Evolutionary conservation across 2,329 filamentous ascomycete genomes (phyloP), one percentile per base, ranked within the genome.

Genomic region (Lasiodiplodia sp.): DNA sequence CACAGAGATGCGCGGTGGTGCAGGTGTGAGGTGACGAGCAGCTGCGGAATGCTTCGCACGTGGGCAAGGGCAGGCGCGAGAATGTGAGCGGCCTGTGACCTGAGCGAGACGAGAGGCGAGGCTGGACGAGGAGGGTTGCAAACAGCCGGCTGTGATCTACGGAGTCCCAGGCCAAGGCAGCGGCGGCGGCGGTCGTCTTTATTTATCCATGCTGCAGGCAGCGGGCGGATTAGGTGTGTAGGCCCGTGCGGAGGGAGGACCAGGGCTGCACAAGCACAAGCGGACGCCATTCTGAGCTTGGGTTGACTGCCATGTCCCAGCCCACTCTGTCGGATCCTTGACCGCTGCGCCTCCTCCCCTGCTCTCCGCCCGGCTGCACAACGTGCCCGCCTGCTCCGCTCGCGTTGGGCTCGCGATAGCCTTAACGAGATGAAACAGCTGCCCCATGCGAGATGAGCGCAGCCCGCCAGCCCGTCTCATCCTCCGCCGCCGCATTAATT

Each of bases 351-450:
- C 58, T 34, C 63, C 28, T 28, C 44, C 58, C 60, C 60, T 66
- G 63, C 51, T 21, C 31, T 64, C 60, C 60, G 31, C 60, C 55
- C 60, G 51, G 60, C 28, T 64, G 60, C 47, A 38, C 60, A 64
- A 66, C 52, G 63, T 66, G 63, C 62, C 44, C 49, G 60, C 60
- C 44, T 21, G 60, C 25, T n/a, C 52, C 18, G 57, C 38, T 31
- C 31, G 40, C 25, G 44, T 52, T 52, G 60, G 60, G 60, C 60
- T 51, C 23, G 60, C 18, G 47, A 40, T 64, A 64, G 60, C 60
- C 60, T 66, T 66, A 56, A 66, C 63, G 63, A 66, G 63, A 66
- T 66, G 63, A 66, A 66, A 66, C 63, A 55, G 63, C 37, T 66
- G 49, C 60, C 60, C 49, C 63, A 66, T 66, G 63, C 63, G 63